Evolutionary conservation across 1,284 basidiomycete genomes (phyloP).

Genomic region (Moesziomyces aphidis): DNA sequence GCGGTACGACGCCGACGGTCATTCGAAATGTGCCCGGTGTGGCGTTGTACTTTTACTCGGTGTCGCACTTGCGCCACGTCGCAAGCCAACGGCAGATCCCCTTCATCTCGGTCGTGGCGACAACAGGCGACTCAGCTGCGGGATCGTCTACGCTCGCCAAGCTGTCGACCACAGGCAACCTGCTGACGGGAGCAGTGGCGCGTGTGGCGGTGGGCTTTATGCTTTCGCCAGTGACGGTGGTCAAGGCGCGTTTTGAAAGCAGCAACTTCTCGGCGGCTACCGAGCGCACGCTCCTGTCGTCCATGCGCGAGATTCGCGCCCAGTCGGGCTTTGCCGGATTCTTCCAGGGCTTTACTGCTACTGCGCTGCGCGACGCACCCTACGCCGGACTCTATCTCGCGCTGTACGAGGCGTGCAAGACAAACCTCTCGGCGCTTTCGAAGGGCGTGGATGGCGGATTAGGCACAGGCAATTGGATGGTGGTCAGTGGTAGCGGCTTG

Average conservation of each 20-base stretch:
- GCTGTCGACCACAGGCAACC: conserved; percentile 83
- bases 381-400: conserved; percentile 94
- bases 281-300: conserved; percentile 52
- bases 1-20: conserved; percentile 64
- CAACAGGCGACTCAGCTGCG: conserved; percentile 67
- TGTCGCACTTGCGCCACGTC: conserved; percentile 56
- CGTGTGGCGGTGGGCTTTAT: conserved; percentile 87
- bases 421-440: conserved; percentile 32
- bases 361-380: conserved; percentile 91
- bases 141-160: conserved; percentile 68
- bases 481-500: conserved; percentile 53
- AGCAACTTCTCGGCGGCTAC: conserved; percentile 59
- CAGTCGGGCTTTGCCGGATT: conserved; percentile 81
- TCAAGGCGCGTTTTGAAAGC: conserved; percentile 80
- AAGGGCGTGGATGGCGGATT: conserved; percentile 8
- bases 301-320: conserved; percentile 72
- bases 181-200: conserved; percentile 87
- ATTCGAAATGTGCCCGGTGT: conserved; percentile 66
- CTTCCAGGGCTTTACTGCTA: conserved; percentile 88
- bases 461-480: conserved; percentile 54
- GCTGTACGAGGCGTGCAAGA: conserved; percentile 75
- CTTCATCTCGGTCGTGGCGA: conserved; percentile 48
- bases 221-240: conserved; percentile 90
- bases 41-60: conserved; percentile 66
- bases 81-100: conserved; percentile 56